These are phyloP conservation scores for Bryum argenteum DNA, from an alignment of 225 moss, liverwort and hornwort genomes.

Conservation along the genomic window DNA sequence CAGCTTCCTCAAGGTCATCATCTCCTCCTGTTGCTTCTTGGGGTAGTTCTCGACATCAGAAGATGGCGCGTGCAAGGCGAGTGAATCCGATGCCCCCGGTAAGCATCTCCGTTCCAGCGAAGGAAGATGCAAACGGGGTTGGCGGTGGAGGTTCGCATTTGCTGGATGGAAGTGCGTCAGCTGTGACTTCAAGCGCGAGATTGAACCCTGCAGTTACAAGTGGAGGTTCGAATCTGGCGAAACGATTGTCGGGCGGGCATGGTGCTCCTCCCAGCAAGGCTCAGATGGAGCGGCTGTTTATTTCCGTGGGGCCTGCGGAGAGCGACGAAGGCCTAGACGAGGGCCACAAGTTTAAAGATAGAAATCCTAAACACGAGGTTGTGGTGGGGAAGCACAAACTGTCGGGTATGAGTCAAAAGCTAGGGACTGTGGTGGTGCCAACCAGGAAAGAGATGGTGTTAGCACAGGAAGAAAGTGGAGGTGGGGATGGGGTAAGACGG, in stretches of 20 bases:
- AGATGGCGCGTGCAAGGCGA: conserved; percentile 79
- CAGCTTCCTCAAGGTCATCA: conserved; percentile 75
- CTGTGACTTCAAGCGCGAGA: conserved; percentile 44
- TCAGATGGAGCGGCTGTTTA: conserved; percentile 52
- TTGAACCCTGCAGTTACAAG: conserved; percentile 54
- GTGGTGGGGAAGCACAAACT: conserved; percentile 57
- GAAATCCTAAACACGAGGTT: conserved; percentile 58
- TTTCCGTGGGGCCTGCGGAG: conserved; percentile 61
- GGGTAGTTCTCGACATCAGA: conserved; percentile 83
- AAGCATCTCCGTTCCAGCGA: conserved; percentile 39
- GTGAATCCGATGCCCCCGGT: conserved; percentile 64
- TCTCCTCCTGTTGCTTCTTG: conserved; percentile 83
- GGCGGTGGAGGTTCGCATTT: conserved; percentile 36
- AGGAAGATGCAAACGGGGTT: conserved; percentile 53
- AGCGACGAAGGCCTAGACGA: conserved; percentile 75
- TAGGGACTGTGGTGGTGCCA: conserved; percentile 55
- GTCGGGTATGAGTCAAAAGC: conserved; percentile 48
- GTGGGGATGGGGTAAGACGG: conserved; percentile 78
- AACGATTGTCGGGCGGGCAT: conserved; percentile 53
- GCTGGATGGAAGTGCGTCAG: conserved; percentile 44
- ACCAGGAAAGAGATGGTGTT: conserved; percentile 66
- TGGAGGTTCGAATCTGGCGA: conserved; percentile 59
- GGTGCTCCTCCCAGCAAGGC: conserved; percentile 47
- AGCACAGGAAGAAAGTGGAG: conserved; percentile 63
- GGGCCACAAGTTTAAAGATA: conserved; percentile 69